Conservation (phyloP, 768 basidiomycete genomes). For the Phylloporus sp. region DNA sequence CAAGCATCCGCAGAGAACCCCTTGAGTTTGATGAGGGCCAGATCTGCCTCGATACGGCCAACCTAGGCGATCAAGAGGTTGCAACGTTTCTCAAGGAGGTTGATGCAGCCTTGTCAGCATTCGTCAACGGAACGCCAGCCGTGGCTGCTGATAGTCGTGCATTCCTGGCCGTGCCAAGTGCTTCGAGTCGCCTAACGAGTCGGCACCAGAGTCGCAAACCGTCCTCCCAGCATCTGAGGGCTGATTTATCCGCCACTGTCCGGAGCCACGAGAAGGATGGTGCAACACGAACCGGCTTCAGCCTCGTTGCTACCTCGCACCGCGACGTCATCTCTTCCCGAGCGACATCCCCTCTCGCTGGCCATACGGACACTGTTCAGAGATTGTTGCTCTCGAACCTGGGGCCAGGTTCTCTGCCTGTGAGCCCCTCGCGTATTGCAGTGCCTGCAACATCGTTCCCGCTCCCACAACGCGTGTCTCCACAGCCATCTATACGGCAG, state of each 20-base stretch:
- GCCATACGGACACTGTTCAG: constrained; percentile 17
- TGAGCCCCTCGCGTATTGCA: constrained; percentile 15
- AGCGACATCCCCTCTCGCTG: constrained; percentile 15
- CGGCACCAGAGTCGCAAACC: constrained; percentile 29
- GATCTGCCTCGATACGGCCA: constrained; percentile 31
- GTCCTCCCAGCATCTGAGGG: constrained; percentile 29
- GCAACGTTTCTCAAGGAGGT: constrained; percentile 31
- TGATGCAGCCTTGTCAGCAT: constrained; percentile 26
- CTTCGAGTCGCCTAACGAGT: constrained; percentile 23
- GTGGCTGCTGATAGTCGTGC: constrained; percentile 30
- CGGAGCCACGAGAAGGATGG: constrained; percentile 25
- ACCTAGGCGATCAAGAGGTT: constrained; percentile 27
- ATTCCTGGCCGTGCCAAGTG: constrained; percentile 26
- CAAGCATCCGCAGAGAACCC: constrained; percentile 29
- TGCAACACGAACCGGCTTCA: constrained; percentile 25
- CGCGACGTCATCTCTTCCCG: constrained; percentile 28
- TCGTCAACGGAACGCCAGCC: constrained; percentile 24
- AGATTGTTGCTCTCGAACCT: constrained; percentile 20
- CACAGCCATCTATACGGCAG: constrained; percentile 30
- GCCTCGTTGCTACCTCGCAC: constrained; percentile 30
- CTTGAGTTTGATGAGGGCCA: constrained; percentile 29
- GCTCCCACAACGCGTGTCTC: constrained; percentile 23
- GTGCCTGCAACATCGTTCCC: constrained; percentile 9
- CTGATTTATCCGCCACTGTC: constrained; percentile 27
- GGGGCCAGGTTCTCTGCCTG: constrained; percentile 11